These are phyloP conservation scores for Colletotrichum sidae DNA, from an alignment of 2,329 filamentous ascomycete species.

Conservation along the genomic window DNA sequence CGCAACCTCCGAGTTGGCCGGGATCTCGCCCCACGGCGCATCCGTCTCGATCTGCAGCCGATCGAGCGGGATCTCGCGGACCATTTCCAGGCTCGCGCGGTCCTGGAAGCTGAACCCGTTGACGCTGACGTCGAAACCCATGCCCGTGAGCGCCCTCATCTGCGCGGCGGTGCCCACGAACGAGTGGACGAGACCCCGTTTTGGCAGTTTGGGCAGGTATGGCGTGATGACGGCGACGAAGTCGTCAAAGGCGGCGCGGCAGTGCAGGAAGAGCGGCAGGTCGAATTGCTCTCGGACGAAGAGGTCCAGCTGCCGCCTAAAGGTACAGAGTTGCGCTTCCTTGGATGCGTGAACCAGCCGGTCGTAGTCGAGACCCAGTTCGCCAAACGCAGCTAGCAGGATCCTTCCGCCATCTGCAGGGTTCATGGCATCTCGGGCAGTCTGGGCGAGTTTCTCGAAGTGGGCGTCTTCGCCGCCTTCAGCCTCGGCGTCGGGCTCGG, in stretches of 20 bases:
- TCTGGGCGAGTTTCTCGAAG: constrained; percentile 42
- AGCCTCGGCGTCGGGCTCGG: constrained; percentile 50
- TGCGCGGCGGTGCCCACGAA: constrained; percentile 53
- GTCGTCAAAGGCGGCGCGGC: constrained; percentile 55
- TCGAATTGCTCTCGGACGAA: constrained; percentile 45
- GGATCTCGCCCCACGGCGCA: constrained; percentile 60
- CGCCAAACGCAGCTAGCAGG: constrained; percentile 58
- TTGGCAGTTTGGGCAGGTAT: constrained; percentile 51
- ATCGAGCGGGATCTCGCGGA: constrained; percentile 52
- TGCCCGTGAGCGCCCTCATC: constrained; percentile 50
- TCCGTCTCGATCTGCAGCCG: constrained; percentile 60
- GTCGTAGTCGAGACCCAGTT: constrained; percentile 63
- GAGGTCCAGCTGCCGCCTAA: constrained; percentile 55
- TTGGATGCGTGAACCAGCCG: constrained; percentile 56
- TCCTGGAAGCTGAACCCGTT: constrained; percentile 61
- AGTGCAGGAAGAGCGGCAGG: constrained; percentile 56
- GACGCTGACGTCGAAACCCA: constrained; percentile 59
- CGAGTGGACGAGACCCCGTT: constrained; percentile 51
- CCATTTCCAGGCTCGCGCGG: constrained; percentile 54
- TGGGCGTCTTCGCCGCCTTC: constrained; percentile 40
- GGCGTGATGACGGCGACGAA: constrained; percentile 54
- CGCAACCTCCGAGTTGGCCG: constrained; percentile 47
- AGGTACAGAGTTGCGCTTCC: constrained; percentile 52
- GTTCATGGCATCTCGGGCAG: constrained; percentile 41
- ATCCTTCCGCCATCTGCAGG: background rate